Percentiles rank a stretch among this genome's conserved stretches.
These are phyloP conservation scores for Solanum boliviense DNA, from an alignment of 257 asterid species.

Conservation along the genomic window DNA sequence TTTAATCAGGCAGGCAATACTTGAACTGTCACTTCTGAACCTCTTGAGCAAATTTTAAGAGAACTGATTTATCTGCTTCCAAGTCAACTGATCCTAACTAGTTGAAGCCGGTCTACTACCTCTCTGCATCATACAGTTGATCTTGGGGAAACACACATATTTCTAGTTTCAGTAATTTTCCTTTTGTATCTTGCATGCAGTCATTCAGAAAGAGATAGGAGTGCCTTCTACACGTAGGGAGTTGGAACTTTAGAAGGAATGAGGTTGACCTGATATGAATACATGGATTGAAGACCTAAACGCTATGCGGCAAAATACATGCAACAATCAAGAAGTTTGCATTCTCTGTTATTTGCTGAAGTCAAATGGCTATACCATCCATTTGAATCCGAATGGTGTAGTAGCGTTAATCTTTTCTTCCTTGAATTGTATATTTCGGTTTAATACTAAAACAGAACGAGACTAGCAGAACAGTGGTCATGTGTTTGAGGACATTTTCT, in stretches of 20 bases:
- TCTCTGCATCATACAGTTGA: neutral
- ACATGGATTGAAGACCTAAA: neutral
- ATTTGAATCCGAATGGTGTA: neutral
- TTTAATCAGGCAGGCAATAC: neutral
- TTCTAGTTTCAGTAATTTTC: neutral
- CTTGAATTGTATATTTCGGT: slow-evolving; percentile 18
- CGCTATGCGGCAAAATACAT: neutral
- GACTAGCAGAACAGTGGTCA: slow-evolving; percentile 59
- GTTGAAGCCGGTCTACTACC: neutral
- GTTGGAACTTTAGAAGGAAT: neutral
- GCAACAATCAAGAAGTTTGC: neutral
- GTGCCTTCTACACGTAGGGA: neutral
- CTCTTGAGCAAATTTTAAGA: neutral
- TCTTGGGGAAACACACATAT: neutral
- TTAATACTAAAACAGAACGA: slow-evolving; percentile 46
- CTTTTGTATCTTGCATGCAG: neutral
- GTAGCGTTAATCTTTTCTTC: neutral
- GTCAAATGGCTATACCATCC: neutral
- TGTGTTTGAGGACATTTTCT: slow-evolving; percentile 58
- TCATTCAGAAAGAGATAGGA: neutral
- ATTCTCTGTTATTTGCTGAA: neutral
- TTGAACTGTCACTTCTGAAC: neutral
- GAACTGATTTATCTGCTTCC: neutral
- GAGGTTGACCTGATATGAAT: neutral
- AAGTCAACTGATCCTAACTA: neutral